Conservation (phyloP, 164 flowering plant species). For the Sextonia rubra region DNA sequence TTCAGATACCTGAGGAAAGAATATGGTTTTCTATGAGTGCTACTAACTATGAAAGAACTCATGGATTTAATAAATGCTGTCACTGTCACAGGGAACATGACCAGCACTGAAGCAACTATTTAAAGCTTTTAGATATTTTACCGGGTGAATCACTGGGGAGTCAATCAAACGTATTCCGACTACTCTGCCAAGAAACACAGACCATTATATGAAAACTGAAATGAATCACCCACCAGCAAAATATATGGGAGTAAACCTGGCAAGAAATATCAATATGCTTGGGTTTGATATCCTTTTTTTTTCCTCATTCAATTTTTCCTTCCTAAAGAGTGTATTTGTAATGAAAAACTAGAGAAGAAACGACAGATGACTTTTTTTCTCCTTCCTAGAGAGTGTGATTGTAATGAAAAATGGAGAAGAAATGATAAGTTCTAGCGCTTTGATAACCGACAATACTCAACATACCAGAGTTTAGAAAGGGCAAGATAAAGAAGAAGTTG, state of each 20-base stretch:
- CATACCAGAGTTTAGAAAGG: constrained; percentile 69
- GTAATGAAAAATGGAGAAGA: background rate
- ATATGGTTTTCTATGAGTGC: background rate
- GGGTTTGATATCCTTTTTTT: background rate
- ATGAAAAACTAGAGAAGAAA: background rate
- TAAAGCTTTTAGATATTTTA: constrained; percentile 27
- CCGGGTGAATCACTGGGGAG: constrained; percentile 88
- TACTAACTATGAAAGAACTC: background rate
- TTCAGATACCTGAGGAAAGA: constrained; percentile 59
- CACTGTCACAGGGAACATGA: background rate
- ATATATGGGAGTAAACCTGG: background rate
- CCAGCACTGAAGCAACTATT: constrained; percentile 50
- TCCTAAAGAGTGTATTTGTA: background rate
- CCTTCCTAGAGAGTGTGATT: background rate
- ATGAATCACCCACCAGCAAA: background rate
- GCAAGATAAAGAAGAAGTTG: constrained; percentile 92
- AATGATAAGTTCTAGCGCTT: background rate
- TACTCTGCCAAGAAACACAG: constrained; percentile 58
- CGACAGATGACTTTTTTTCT: no score
- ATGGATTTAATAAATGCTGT: background rate
- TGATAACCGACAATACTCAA: constrained; percentile 3
- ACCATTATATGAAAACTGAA: constrained; percentile 17
- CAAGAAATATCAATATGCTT: background rate
- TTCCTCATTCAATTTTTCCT: background rate
- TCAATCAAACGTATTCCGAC: constrained; percentile 77